These are phyloP conservation scores for Boletellus deceptivus DNA, from an alignment of 1,284 basidiomycete species.

Conservation along the genomic window DNA sequence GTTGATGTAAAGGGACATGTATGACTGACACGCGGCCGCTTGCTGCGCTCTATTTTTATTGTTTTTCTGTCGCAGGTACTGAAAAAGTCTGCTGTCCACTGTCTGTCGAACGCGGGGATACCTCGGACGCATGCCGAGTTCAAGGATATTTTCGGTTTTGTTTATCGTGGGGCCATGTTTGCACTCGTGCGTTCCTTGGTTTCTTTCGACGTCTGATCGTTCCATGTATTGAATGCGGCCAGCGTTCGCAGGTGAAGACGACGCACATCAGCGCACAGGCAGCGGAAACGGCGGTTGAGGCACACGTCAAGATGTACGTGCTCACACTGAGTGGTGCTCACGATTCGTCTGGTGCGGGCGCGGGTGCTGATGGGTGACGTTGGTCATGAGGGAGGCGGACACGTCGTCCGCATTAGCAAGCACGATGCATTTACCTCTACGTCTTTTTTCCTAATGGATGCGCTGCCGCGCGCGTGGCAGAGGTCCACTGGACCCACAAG, in stretches of 20 bases:
- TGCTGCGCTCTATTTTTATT: too few relatives aligned
- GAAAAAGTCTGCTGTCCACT: constrained; percentile 41
- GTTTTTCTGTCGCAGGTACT: constrained; percentile 36
- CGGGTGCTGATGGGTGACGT: constrained; percentile 2
- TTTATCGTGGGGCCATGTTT: constrained; percentile 54
- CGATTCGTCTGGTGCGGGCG: background rate
- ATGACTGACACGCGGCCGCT: too few relatives aligned
- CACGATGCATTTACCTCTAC: too few relatives aligned
- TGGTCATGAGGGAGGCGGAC: background rate
- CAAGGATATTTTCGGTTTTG: constrained; percentile 52
- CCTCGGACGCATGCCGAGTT: constrained; percentile 60
- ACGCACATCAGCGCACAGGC: constrained; percentile 29
- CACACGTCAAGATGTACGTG: constrained; percentile 49
- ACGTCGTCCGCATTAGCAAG: background rate
- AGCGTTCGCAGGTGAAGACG: constrained; percentile 42
- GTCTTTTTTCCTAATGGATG: too few relatives aligned
- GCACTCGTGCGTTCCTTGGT: constrained; percentile 45
- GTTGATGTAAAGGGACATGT: background rate
- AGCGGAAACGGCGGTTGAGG: constrained; percentile 41
- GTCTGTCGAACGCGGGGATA: constrained; percentile 43
- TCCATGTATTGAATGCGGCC: background rate
- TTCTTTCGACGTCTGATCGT: background rate
- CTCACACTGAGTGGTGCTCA: background rate
- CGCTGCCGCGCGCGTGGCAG: constrained; percentile 3
- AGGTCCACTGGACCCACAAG: background rate